Evolutionary conservation across 768 basidiomycete genomes (phyloP).

Genomic region (Paxillus ammoniavirescens): DNA sequence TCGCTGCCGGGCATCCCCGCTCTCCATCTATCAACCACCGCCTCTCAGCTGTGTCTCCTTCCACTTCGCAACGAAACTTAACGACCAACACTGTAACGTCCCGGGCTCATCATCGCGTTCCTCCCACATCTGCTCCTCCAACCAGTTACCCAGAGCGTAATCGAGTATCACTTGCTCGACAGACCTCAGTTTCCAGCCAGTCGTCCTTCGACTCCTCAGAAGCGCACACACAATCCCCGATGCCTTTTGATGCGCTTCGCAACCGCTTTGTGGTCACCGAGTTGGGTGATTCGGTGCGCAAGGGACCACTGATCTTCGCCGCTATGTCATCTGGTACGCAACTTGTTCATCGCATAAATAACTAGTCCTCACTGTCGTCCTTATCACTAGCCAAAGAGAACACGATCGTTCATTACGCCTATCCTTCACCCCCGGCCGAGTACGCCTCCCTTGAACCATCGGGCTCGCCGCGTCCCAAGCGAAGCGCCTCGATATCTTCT

Average conservation of each 20-base stretch:
- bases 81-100: slow-evolving; percentile 6
- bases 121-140: slow-evolving; percentile 15
- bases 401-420: slow-evolving; percentile 5
- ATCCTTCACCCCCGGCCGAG: slow-evolving; percentile 32
- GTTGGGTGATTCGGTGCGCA: slow-evolving; percentile 28
- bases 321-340: slow-evolving; percentile 44
- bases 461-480: neutral
- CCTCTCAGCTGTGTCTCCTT: neutral
- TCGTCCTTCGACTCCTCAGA: slow-evolving; percentile 1
- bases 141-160: slow-evolving; percentile 19
- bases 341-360: slow-evolving; percentile 9
- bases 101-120: slow-evolving; percentile 7
- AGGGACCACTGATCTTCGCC: slow-evolving; percentile 63
- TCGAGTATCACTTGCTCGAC: slow-evolving; percentile 3
- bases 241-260: slow-evolving; percentile 23
- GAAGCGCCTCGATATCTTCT: slow-evolving; percentile 4
- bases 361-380: slow-evolving; percentile 14
- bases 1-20: slow-evolving; percentile 1
- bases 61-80: slow-evolving; percentile 7
- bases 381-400: neutral
- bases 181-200: slow-evolving; percentile 6
- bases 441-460: slow-evolving; percentile 5
- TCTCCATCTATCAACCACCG: slow-evolving; percentile 1
- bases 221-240: slow-evolving; percentile 1
- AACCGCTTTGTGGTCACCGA: slow-evolving; percentile 11